Base-by-base conservation (phyloP, 768 basidiomycete genomes). In the Cystofilobasidium bisporidii region DNA sequence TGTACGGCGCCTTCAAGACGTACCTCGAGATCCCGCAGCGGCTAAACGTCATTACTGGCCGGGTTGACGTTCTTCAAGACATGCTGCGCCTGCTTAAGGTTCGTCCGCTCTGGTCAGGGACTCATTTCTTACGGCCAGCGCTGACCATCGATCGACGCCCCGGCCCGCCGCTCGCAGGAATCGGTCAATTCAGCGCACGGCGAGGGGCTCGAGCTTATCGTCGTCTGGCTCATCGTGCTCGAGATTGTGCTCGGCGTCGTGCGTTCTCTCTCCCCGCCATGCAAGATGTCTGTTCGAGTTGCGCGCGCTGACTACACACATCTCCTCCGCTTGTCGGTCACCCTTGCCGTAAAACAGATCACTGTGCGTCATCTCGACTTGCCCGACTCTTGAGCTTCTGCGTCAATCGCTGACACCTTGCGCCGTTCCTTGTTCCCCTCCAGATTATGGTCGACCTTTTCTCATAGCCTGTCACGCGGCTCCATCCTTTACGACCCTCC, bases 1-100 rank as follows among this genome's bases (percentile, higher is more conserved):
- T 97, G 41, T 97, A 96, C 57, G 63, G 68, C 3, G 68, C 63
- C 33, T 69, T 76, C 89, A 91, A 71, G 91, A 92, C 4, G 89
- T 97, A 97, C 77, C 83, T 97, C 26, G 93, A 97, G 79, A 89
- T 96, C 64, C 89, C 90, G 2, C 92, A 94, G 76, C 85, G 93
- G 65, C 90, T 93, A 70, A 89, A 92, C 76, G 80, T 96, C 32
- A 81, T 97, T 67, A 96, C 94, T 77, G 89, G 91, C 53, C 87
- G 93, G 69, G 91, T 96, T 41, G 93, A 91, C 81, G 91, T 97
- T 61, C 79, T 97, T 41, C 93, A 97, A 81, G 93, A 97, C 76
- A 94, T 97, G 89, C 83, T 97, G 15, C 87, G 91, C 74, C 83
- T 97, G 61, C 80, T 97, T 62, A 97, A 97, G 77, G 93, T 96